Evolutionary conservation across 2,329 filamentous ascomycete genomes (phyloP).

Genomic region (Calonectria multiphialidica): DNA sequence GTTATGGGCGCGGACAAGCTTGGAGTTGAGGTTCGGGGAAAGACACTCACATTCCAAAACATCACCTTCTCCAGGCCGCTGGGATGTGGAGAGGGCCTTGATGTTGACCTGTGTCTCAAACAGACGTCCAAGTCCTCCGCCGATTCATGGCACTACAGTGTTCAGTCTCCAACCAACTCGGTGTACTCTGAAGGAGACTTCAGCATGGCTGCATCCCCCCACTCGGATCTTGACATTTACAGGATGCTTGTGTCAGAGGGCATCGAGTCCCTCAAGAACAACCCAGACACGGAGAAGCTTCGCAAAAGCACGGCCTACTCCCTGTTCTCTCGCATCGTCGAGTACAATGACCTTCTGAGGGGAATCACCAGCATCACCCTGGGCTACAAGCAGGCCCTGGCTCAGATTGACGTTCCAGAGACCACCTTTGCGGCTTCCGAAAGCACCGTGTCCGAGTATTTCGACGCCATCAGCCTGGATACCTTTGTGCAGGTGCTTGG

Average conservation of each 20-base stretch:
- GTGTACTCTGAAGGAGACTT: constrained; percentile 26
- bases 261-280: constrained; percentile 19
- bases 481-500: constrained; percentile 38
- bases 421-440: constrained; percentile 15
- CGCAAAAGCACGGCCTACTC: constrained; percentile 28
- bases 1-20: constrained; percentile 30
- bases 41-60: constrained; percentile 29
- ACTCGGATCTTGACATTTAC: constrained; percentile 26
- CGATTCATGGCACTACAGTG: constrained; percentile 23
- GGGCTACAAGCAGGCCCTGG: constrained; percentile 26
- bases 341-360: constrained; percentile 29
- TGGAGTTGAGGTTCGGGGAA: constrained; percentile 10
- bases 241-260: constrained; percentile 23
- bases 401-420: constrained; percentile 29
- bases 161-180: constrained; percentile 18
- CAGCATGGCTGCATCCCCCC: constrained; percentile 3
- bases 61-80: constrained; percentile 25
- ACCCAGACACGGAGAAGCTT: constrained; percentile 27
- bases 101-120: constrained; percentile 21
- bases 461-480: constrained; percentile 36
- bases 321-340: constrained; percentile 32
- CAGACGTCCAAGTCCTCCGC: not conserved
- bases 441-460: constrained; percentile 27
- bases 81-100: constrained; percentile 16
- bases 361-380: constrained; percentile 33